Conservation (phyloP, 106 monocot species). For the Xerophyta viscosa region DNA sequence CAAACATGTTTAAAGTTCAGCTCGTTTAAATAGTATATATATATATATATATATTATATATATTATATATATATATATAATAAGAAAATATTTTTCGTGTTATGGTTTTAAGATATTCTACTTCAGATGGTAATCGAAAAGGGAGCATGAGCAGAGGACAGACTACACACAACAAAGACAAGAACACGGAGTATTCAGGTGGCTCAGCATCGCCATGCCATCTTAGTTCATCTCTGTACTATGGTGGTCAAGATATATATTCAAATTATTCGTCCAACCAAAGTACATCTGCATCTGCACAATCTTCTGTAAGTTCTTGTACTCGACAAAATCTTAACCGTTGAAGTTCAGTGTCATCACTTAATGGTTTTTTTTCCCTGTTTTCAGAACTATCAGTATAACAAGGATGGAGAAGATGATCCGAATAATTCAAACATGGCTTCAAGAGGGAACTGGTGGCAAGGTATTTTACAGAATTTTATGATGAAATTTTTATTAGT, state of each 20-base stretch:
- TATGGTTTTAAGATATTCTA: too few species aligned
- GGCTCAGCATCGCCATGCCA: not conserved
- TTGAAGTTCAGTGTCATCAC: too few species aligned
- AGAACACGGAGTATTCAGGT: not conserved
- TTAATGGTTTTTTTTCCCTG: not conserved
- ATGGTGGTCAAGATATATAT: constrained; percentile 9
- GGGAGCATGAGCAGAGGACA: constrained; percentile 2
- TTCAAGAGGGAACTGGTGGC: constrained; percentile 11
- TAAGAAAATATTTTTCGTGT: too few species aligned
- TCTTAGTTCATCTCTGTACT: constrained; percentile 7
- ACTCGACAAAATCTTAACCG: not conserved
- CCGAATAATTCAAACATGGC: constrained; percentile 6
- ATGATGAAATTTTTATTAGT: not conserved
- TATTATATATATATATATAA: too few species aligned
- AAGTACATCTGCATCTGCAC: not conserved
- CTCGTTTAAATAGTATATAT: too few species aligned
- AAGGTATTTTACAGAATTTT: constrained; percentile 5
- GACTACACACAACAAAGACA: constrained; percentile 1
- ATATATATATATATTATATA: too few species aligned
- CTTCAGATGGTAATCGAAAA: constrained; percentile 1
- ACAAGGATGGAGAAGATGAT: constrained; percentile 4
- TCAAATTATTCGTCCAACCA: constrained; percentile 1
- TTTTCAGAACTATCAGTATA: not conserved
- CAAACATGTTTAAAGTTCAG: too few species aligned
- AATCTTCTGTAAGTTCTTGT: constrained; percentile 1